Conservation (phyloP, 2,329 filamentous ascomycete genomes). For the Plenodomus biglobosus region DNA sequence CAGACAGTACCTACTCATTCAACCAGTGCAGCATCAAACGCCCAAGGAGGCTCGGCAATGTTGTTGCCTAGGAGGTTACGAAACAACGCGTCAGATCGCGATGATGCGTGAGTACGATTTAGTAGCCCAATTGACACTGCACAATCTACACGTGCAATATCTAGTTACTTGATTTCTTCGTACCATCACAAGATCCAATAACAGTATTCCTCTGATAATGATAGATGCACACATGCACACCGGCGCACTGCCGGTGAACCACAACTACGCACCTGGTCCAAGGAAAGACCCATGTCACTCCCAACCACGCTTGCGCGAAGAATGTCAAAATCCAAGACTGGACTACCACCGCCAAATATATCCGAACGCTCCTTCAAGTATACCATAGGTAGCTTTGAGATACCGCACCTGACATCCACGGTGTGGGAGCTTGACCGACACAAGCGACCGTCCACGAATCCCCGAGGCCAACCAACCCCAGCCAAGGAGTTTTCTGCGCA, state of each 20-base stretch:
- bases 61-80: background rate
- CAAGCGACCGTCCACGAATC: conserved; percentile 29
- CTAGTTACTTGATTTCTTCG: background rate
- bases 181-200: background rate
- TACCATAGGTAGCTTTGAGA: conserved; percentile 11
- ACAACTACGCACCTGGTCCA: background rate
- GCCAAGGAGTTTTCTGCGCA: conserved; percentile 24
- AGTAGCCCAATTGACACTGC: background rate
- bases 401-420: conserved; percentile 36
- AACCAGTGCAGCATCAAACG: background rate
- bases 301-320: background rate
- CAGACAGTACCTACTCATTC: background rate
- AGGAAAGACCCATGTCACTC: background rate
- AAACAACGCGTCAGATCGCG: background rate
- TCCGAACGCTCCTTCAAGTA: background rate
- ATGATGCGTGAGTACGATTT: background rate
- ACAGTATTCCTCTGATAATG: background rate
- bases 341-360: background rate
- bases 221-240: background rate
- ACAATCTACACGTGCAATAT: background rate
- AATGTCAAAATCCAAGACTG: background rate
- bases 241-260: background rate
- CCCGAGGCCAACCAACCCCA: conserved; percentile 26
- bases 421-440: conserved; percentile 45
- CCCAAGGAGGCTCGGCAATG: background rate